Evolutionary conservation across 2,329 filamentous ascomycete genomes (phyloP).

Genomic region (Dothideomycetes sp.): DNA sequence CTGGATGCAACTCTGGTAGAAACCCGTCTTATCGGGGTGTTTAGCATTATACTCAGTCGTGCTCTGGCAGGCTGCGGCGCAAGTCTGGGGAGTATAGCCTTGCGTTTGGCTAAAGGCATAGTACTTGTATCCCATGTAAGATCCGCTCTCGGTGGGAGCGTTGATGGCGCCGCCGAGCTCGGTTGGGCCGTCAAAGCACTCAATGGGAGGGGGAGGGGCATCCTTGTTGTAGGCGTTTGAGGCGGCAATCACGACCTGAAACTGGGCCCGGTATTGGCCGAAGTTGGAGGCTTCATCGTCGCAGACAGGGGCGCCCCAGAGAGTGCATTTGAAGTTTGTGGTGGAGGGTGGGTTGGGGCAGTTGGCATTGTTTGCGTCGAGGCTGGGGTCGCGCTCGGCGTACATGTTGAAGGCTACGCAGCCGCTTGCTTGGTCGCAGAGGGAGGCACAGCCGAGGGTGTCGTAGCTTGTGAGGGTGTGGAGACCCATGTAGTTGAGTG

Average conservation of each 20-base stretch:
- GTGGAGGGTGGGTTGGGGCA: slow-evolving; percentile 24
- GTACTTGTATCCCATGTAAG: slow-evolving; percentile 12
- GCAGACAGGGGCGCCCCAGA: slow-evolving; percentile 22
- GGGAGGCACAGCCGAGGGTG: slow-evolving; percentile 16
- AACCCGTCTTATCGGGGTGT: slow-evolving; percentile 13
- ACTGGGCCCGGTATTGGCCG: slow-evolving; percentile 21
- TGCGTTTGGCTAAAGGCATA: slow-evolving; percentile 6
- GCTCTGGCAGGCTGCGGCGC: slow-evolving; percentile 16
- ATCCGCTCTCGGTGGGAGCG: slow-evolving; percentile 13
- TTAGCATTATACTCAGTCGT: slow-evolving; percentile 14
- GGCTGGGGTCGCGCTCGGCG: slow-evolving; percentile 24
- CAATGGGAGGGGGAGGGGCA: slow-evolving; percentile 10
- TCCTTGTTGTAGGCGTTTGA: slow-evolving; percentile 26
- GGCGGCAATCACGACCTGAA: slow-evolving; percentile 31
- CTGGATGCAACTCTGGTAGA: slow-evolving; percentile 14
- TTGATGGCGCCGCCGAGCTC: slow-evolving; percentile 24
- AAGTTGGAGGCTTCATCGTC: slow-evolving; percentile 20
- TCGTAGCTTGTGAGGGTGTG: slow-evolving; percentile 20
- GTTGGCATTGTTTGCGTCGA: slow-evolving; percentile 18
- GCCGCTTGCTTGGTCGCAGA: slow-evolving; percentile 17
- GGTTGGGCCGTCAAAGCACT: slow-evolving; percentile 14
- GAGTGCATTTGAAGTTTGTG: slow-evolving; percentile 24
- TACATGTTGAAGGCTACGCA: slow-evolving; percentile 27
- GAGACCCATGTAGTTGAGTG: slow-evolving; percentile 19
- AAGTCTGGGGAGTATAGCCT: slow-evolving; percentile 14